These are phyloP conservation scores for Pythium biforme DNA, from an alignment of 352 stramenopile genomes.

Conservation along the genomic window DNA sequence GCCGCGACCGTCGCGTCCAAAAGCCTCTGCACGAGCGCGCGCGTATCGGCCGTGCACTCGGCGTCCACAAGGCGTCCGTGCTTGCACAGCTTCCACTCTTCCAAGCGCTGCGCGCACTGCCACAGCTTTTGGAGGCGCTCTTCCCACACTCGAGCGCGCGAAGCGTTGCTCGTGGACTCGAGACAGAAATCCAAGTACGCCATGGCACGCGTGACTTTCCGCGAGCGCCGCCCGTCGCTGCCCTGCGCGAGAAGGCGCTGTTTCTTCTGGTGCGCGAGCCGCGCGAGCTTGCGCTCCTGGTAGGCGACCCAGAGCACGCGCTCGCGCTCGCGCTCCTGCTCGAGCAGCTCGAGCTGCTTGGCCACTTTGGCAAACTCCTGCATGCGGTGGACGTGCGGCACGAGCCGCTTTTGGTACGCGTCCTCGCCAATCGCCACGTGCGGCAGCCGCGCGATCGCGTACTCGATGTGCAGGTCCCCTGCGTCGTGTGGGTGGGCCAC, in stretches of 20 bases:
- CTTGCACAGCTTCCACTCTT: slow-evolving; percentile 80
- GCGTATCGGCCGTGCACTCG: slow-evolving; percentile 47
- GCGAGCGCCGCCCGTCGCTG: slow-evolving; percentile 11
- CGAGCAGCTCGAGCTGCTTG: slow-evolving; percentile 40
- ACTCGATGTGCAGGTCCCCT: slow-evolving; percentile 25
- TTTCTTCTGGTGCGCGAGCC: slow-evolving; percentile 42
- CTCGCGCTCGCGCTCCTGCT: slow-evolving; percentile 54
- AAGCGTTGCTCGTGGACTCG: slow-evolving; percentile 46
- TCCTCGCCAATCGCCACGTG: slow-evolving; percentile 41
- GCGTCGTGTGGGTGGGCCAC: slow-evolving; percentile 2
- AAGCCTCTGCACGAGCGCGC: slow-evolving; percentile 50
- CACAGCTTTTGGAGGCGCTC: slow-evolving; percentile 70
- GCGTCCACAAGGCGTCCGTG: slow-evolving; percentile 58
- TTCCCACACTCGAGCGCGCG: slow-evolving; percentile 30
- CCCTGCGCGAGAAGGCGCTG: slow-evolving; percentile 36
- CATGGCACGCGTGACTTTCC: slow-evolving; percentile 55
- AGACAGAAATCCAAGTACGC: slow-evolving; percentile 63
- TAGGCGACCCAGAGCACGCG: slow-evolving; percentile 45
- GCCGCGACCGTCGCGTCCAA: slow-evolving; percentile 43
- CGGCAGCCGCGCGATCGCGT: slow-evolving; percentile 34
- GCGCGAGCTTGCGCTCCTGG: slow-evolving; percentile 48
- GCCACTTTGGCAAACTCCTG: slow-evolving; percentile 42
- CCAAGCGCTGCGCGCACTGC: slow-evolving; percentile 67
- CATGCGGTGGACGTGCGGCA: slow-evolving; percentile 56
- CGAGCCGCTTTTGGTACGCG: slow-evolving; percentile 51